Evolutionary conservation across 352 stramenopile genomes (phyloP), one percentile per base, ranked within the genome.

Genomic region (Phytophthora crassamura): DNA sequence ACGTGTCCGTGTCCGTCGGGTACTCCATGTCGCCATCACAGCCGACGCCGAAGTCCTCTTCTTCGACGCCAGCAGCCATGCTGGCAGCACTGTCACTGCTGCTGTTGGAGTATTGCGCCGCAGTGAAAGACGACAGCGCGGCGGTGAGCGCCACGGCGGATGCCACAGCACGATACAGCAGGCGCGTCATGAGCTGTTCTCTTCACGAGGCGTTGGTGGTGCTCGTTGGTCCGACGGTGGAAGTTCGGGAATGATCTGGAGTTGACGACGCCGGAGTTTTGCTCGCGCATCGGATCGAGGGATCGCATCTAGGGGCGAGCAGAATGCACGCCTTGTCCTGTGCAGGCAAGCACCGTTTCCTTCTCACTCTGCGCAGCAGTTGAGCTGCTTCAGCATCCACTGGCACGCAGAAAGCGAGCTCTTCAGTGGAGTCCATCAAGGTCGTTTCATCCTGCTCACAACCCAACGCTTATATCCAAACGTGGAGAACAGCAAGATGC

Each of bases 1-100:
- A 68, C 1, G 54, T 30, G 22, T 71, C 67, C 5, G 62, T 75
- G 15, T 50, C 16, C 12, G 30, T 59, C 9, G 74, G 62, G 38
- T 84, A 87, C 3, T 59, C 25, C 5, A 46, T 50, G 20, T 49
- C 52, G 4, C 39, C 40, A 35, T 46, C 50, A 55, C 78, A 88
- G 6, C 80, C 78, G 12, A 83, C 76, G 6, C 59, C 64, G 16
- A 83, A 63, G 28, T 60, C 34, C 22, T 63, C 43, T 15, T 69
- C 38, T 50, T 77, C 64, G 30, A 67, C 46, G 9, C 69, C 69
- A 4, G 58, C 41, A 39, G 11, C 49, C 2, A 51, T 16, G 49
- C 15, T 48, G 53, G 36, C 43, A 2, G 5, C 20, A 30, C 39
- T 67, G 49, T 4, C 25, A 30, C 41, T 54, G 39, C 48, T 74